Evolutionary conservation across 768 basidiomycete species (phyloP), one percentile per base, ranked within the genome.

Genomic region (Pisolithus orientalis): DNA sequence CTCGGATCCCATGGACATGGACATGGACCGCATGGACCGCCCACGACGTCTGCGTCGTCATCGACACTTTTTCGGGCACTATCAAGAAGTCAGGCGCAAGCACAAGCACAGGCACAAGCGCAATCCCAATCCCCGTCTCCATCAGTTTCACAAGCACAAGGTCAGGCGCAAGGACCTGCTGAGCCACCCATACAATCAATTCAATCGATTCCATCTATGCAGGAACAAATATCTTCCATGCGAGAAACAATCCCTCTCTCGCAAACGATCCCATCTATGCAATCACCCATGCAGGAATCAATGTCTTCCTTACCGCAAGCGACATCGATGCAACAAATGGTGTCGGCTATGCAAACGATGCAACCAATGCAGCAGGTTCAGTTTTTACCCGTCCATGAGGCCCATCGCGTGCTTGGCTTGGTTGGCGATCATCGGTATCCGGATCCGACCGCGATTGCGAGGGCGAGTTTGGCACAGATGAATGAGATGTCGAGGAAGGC

Each of bases 401-500:
- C 79, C 13, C 81, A 80, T 54, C 74, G 78, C 13, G 70, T 78
- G 51, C 67, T 78, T 52, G 72, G 75, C 39, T 57, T 68, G 1
- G 58, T 58, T 17, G 59, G 52, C 46, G 80, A 79, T 55, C 31
- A n/a, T 34, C 34, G 34, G 5, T 34, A 34, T 34, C 71, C 73
- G 10, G 80, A 80, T 59, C 68, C 72, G 16, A 75, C 80, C 34
- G 77, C 61, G 39, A 54, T 87, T 44, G 86, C 84, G 4, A 78
- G 82, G 24, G 84, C 83, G 14, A 80, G 82, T 48, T 77, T 90
- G 53, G 74, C 80, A 59, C 86, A 87, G 65, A 85, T 90, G 82
- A 88, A 83, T 67, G 87, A 89, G 62, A 78, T 86, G 57, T 85
- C 85, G 42, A 72, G 84, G 49, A 76, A 84, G 27, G 84, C 80